Percentiles rank a stretch among this genome's conserved stretches.
These are phyloP conservation scores for Cryptosporidium felis DNA, from an alignment of 169 alveolate genomes.

Conservation along the genomic window DNA sequence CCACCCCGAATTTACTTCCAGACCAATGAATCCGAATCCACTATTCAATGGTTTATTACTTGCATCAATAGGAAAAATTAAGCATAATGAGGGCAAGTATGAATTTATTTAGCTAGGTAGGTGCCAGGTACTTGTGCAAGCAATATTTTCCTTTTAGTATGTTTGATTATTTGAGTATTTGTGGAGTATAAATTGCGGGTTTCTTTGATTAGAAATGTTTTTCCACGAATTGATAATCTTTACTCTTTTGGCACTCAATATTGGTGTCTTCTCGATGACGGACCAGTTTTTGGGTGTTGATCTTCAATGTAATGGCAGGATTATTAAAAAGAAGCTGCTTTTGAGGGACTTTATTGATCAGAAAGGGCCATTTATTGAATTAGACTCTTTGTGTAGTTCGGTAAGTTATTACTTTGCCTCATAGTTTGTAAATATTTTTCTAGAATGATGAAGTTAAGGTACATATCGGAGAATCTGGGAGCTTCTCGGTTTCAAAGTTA, in stretches of 20 bases:
- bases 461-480: neutral
- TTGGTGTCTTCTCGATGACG: neutral
- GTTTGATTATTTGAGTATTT: neutral
- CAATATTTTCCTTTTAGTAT: neutral
- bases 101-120: slow-evolving; percentile 24
- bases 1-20: slow-evolving; percentile 95
- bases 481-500: neutral
- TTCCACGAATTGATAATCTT: neutral
- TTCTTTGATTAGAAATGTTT: neutral
- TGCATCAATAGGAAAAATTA: slow-evolving; percentile 81
- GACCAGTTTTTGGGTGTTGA: neutral
- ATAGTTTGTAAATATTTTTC: neutral
- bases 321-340: neutral
- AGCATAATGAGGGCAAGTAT: slow-evolving; percentile 16
- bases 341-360: neutral
- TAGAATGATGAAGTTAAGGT: slow-evolving; percentile 29
- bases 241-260: neutral
- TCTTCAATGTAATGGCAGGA: neutral
- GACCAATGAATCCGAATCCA: slow-evolving; percentile 89
- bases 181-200: no score
- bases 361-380: neutral
- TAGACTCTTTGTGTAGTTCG: neutral
- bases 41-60: slow-evolving; percentile 83
- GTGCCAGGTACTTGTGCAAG: no score
- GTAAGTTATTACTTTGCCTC: slow-evolving; percentile 12